These are phyloP conservation scores for Fraxinus albicans DNA, from an alignment of 305 asterid genomes.

Conservation along the genomic window DNA sequence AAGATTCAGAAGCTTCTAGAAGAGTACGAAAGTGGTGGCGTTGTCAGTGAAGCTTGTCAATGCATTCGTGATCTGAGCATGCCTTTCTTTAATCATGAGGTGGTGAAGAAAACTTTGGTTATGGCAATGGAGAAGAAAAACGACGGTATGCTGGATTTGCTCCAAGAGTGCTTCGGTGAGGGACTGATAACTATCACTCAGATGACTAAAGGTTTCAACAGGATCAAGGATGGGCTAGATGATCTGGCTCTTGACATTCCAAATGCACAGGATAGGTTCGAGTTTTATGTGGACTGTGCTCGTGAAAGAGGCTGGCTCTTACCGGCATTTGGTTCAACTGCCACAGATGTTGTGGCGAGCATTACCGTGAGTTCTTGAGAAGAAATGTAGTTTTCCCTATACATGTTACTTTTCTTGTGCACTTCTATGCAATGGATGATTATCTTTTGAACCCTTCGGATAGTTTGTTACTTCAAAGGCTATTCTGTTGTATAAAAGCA, in stretches of 20 bases:
- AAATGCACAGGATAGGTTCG: constrained; percentile 73
- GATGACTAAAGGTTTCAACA: constrained; percentile 87
- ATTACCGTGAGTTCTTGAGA: constrained; percentile 29
- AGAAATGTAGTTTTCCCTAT: constrained; percentile 15
- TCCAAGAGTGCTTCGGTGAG: constrained; percentile 74
- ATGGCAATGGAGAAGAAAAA: constrained; percentile 99
- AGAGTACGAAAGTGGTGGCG: constrained; percentile 93
- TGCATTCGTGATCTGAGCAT: constrained; percentile 86
- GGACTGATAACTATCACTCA: constrained; percentile 90
- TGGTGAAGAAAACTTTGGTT: constrained; percentile 88
- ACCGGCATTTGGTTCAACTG: constrained; percentile 35
- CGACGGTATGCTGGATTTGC: constrained; percentile 77
- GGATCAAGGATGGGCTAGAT: constrained; percentile 87
- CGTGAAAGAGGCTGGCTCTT: constrained; percentile 64
- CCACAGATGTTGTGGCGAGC: constrained; percentile 16
- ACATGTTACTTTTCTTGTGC: constrained; percentile 16
- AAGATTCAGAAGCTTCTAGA: constrained; percentile 91
- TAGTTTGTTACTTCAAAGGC: not conserved
- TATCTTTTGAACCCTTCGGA: constrained; percentile 7
- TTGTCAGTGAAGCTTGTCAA: constrained; percentile 76
- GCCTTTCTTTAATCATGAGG: constrained; percentile 96
- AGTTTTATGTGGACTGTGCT: constrained; percentile 55
- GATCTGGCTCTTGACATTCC: constrained; percentile 96
- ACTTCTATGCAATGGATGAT: constrained; percentile 5
- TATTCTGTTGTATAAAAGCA: constrained; percentile 28